These are phyloP conservation scores for Nakaseomyces kungkrabaensis DNA, from an alignment of 1,139 yeast species.

Conservation along the genomic window DNA sequence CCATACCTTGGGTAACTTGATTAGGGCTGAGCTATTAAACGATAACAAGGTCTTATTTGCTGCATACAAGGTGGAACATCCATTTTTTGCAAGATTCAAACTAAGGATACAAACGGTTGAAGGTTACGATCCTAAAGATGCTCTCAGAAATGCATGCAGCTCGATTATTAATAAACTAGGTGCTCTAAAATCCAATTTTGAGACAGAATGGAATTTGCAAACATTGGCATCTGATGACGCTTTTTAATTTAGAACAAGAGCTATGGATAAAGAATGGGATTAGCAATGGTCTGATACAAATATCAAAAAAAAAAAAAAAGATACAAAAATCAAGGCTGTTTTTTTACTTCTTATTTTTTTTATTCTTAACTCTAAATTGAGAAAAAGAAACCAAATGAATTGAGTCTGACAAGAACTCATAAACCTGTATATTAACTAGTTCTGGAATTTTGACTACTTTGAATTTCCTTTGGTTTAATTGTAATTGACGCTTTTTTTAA, in stretches of 20 bases:
- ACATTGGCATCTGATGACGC: constrained; percentile 54
- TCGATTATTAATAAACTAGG: constrained; percentile 72
- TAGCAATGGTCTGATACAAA: no score
- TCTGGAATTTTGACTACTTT: background rate
- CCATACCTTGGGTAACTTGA: constrained; percentile 86
- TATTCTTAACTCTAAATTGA: no score
- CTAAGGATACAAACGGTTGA: constrained; percentile 94
- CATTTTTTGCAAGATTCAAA: constrained; percentile 87
- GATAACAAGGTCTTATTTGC: constrained; percentile 87
- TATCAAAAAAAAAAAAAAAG: background rate
- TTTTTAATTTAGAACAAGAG: background rate
- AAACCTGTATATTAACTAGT: background rate
- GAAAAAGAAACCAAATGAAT: no score
- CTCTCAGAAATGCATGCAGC: constrained; percentile 81
- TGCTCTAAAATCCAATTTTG: constrained; percentile 63
- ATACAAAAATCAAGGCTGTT: background rate
- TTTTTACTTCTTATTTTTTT: no score
- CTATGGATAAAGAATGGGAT: no score
- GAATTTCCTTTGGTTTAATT: no score
- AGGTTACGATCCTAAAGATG: constrained; percentile 84
- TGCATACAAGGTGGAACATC: constrained; percentile 96
- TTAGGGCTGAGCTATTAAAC: constrained; percentile 75
- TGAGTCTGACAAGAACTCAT: no score
- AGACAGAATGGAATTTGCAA: constrained; percentile 88
- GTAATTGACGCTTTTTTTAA: background rate